These are phyloP conservation scores for Penicillium freii DNA, from an alignment of 2,329 filamentous ascomycete species.

Conservation along the genomic window DNA sequence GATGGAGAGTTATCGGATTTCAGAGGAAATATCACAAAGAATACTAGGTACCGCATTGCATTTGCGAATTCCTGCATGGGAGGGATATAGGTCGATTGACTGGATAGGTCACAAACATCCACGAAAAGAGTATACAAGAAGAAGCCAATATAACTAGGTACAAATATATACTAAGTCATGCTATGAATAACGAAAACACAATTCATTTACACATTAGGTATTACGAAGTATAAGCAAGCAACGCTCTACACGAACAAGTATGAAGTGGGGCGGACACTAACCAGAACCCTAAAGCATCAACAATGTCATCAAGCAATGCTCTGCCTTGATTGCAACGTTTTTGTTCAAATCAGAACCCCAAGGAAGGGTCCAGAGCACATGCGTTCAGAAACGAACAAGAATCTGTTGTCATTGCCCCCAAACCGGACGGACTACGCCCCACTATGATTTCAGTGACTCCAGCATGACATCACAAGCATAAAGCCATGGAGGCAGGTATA, in stretches of 20 bases:
- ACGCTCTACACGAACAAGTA: not conserved
- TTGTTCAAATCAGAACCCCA: conserved; percentile 7
- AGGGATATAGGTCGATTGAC: not conserved
- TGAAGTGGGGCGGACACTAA: conserved; percentile 1
- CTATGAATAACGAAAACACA: not conserved
- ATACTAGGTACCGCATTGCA: not conserved
- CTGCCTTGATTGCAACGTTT: conserved; percentile 16
- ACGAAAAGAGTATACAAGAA: not conserved
- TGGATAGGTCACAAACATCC: not conserved
- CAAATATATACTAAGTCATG: not conserved
- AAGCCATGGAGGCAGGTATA: conserved; percentile 15
- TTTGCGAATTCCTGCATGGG: not conserved
- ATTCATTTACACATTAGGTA: not conserved
- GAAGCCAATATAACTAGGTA: not conserved
- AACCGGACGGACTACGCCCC: conserved; percentile 16
- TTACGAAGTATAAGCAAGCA: too few relatives aligned
- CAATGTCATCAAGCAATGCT: conserved; percentile 16
- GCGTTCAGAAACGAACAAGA: not conserved
- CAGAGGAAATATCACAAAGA: too few relatives aligned
- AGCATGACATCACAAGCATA: conserved; percentile 27
- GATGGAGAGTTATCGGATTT: too few relatives aligned
- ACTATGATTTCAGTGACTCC: conserved; percentile 33
- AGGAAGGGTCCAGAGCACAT: conserved; percentile 14
- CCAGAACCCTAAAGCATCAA: conserved; percentile 9
- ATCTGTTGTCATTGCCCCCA: conserved; percentile 9